Conservation (phyloP, 257 asterid genomes). For the Scutellaria galericulata region DNA sequence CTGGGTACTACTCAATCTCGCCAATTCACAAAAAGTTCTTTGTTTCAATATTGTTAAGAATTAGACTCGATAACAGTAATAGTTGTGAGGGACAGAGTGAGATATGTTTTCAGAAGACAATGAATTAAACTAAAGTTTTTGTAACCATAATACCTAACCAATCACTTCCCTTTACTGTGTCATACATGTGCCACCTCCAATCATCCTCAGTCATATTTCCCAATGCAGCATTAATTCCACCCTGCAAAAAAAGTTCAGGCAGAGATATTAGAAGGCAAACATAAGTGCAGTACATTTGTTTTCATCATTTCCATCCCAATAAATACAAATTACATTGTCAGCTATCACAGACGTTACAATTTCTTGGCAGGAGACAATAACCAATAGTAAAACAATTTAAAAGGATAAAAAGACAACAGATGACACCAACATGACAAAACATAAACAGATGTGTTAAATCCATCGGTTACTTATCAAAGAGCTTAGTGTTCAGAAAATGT, state of each 20-base stretch:
- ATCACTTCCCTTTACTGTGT: constrained; percentile 96
- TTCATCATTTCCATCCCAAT: background rate
- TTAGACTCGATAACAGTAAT: background rate
- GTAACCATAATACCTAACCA: constrained; percentile 75
- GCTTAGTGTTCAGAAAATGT: background rate
- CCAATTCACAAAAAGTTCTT: no score
- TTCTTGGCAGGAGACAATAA: constrained; percentile 1
- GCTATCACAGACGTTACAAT: background rate
- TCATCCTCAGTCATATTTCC: constrained; percentile 98
- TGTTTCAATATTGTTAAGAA: background rate
- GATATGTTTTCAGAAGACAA: background rate
- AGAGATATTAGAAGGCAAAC: constrained; percentile 24
- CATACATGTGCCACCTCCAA: constrained; percentile 99
- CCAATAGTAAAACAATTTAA: no score
- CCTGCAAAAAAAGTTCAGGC: constrained; percentile 49
- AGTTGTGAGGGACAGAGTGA: background rate
- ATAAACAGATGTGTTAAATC: background rate
- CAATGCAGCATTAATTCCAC: constrained; percentile 97
- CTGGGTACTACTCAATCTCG: no score
- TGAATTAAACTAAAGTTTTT: constrained; percentile 1
- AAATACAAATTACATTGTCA: background rate
- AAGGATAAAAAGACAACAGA: no score
- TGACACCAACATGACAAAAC: no score
- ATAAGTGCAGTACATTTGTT: constrained; percentile 4
- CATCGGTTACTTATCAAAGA: background rate